These are phyloP conservation scores for Penicillium diatomitis DNA, from an alignment of 495 filamentous ascomycete genomes.

Conservation along the genomic window DNA sequence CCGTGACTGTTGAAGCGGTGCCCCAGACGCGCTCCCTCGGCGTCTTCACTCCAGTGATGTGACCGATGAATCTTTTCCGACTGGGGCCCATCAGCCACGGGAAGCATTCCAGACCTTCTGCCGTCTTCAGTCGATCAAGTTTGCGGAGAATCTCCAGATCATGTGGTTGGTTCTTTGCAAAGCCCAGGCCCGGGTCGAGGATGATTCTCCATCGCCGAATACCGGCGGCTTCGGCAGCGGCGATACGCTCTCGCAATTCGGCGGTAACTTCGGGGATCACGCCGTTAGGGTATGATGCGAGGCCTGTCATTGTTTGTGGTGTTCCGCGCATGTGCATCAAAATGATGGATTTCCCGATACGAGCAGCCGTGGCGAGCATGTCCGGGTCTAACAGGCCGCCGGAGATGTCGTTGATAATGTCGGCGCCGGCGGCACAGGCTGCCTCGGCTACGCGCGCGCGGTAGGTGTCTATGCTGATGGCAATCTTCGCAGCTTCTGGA, in stretches of 20 bases:
- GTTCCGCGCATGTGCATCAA: constrained; percentile 95
- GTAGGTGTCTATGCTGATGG: constrained; percentile 89
- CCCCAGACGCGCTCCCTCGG: constrained; percentile 65
- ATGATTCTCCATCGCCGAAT: constrained; percentile 89
- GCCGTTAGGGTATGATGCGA: constrained; percentile 63
- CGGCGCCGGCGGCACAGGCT: constrained; percentile 72
- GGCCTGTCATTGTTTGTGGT: constrained; percentile 68
- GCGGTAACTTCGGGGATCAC: constrained; percentile 57
- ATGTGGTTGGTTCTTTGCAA: constrained; percentile 73
- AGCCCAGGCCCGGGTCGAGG: constrained; percentile 88
- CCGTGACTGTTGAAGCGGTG: constrained; percentile 80
- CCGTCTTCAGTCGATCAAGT: constrained; percentile 51
- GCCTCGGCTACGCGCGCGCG: constrained; percentile 74
- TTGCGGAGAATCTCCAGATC: constrained; percentile 71
- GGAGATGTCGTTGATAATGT: constrained; percentile 93
- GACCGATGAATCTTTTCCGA: constrained; percentile 83
- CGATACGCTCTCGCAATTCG: constrained; percentile 64
- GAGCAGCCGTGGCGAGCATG: constrained; percentile 76
- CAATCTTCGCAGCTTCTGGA: constrained; percentile 49
- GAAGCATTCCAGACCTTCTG: constrained; percentile 56
- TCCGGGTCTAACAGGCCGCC: constrained; percentile 67
- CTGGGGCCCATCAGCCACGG: constrained; percentile 90
- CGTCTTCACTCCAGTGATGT: constrained; percentile 66
- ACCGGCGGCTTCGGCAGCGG: constrained; percentile 71
- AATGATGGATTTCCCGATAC: constrained; percentile 70